Percentiles rank a stretch among this genome's conserved stretches.
phyloP scores from a whole-genome alignment of 2,329 filamentous ascomycete genomes.

The Xylariaceae sp. region DNA sequence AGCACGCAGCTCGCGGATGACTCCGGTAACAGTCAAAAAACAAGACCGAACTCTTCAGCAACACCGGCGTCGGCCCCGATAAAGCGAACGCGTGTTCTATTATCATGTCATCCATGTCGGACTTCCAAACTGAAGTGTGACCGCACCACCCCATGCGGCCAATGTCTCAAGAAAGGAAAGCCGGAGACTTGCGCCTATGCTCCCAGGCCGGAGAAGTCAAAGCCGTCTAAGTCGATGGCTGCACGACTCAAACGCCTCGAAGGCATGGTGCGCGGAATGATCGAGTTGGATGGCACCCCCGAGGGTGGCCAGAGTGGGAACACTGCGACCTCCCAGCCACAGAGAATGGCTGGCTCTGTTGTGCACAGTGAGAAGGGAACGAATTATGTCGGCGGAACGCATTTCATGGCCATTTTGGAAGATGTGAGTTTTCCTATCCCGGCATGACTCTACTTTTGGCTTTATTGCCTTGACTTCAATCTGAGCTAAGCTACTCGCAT shows the following conservation, averaged over 20 bases:
- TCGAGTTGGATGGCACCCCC: conserved; percentile 37
- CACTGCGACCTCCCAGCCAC: conserved; percentile 15
- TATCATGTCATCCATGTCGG: conserved; percentile 52
- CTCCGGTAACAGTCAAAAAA: conserved; percentile 2
- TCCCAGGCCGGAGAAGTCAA: conserved; percentile 39
- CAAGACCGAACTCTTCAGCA: background rate
- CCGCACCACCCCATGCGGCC: conserved; percentile 46
- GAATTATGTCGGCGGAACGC: conserved; percentile 56
- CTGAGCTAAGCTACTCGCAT: conserved; percentile 7
- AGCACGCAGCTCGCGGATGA: no score
- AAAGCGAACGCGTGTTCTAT: conserved; percentile 47
- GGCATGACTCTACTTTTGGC: background rate
- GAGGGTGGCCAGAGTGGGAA: conserved; percentile 1
- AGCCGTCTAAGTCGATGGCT: conserved; percentile 47
- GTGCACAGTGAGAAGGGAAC: conserved; percentile 40
- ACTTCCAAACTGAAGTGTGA: conserved; percentile 56
- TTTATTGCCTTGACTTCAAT: background rate
- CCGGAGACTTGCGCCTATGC: conserved; percentile 47
- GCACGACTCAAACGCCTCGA: conserved; percentile 52
- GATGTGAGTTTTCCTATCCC: conserved; percentile 42
- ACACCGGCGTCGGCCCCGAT: conserved; percentile 1
- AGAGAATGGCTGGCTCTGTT: conserved; percentile 36
- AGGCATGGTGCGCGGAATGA: conserved; percentile 54
- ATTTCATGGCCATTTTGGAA: conserved; percentile 58
- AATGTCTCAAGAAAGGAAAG: conserved; percentile 49